Conservation (phyloP, 176 grass and related monocot species). For the Bromus sterilis region DNA sequence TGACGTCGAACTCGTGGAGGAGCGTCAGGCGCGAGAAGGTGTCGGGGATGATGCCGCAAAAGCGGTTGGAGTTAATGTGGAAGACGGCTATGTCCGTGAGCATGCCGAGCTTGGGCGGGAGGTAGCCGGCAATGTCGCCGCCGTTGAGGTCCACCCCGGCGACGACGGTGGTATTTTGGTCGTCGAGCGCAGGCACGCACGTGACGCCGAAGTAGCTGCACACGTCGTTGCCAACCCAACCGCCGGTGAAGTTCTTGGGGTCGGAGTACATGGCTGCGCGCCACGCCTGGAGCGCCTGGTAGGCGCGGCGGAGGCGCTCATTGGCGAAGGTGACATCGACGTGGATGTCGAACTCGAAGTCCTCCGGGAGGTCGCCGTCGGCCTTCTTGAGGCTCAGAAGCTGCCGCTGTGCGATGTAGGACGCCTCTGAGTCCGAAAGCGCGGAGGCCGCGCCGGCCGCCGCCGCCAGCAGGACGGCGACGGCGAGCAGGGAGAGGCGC, state of each 20-base stretch:
- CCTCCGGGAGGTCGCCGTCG: constrained; percentile 42
- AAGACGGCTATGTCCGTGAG: constrained; percentile 56
- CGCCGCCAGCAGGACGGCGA: neutral
- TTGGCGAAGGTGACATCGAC: constrained; percentile 52
- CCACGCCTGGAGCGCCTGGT: constrained; percentile 48
- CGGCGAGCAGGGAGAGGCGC: neutral
- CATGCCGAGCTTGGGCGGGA: constrained; percentile 52
- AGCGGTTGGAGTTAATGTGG: constrained; percentile 80
- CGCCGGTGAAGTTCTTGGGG: constrained; percentile 61
- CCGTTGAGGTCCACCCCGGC: constrained; percentile 71
- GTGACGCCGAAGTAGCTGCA: constrained; percentile 60
- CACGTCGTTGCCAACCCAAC: constrained; percentile 48
- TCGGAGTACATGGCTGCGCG: constrained; percentile 71
- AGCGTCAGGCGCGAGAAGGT: constrained; percentile 39
- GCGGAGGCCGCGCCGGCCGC: rapidly evolving
- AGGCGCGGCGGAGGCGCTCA: constrained; percentile 41
- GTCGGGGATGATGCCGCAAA: constrained; percentile 69
- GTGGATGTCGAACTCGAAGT: constrained; percentile 58
- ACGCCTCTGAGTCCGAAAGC: constrained; percentile 32
- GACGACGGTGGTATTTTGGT: constrained; percentile 19
- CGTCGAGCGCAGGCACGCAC: constrained; percentile 37
- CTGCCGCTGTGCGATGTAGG: constrained; percentile 46
- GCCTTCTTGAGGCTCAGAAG: constrained; percentile 24
- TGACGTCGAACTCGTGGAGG: constrained; percentile 74
- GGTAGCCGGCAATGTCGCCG: constrained; percentile 70